Conservation (phyloP, 2,329 filamentous ascomycete species). For the Fragosphaeria purpurea region DNA sequence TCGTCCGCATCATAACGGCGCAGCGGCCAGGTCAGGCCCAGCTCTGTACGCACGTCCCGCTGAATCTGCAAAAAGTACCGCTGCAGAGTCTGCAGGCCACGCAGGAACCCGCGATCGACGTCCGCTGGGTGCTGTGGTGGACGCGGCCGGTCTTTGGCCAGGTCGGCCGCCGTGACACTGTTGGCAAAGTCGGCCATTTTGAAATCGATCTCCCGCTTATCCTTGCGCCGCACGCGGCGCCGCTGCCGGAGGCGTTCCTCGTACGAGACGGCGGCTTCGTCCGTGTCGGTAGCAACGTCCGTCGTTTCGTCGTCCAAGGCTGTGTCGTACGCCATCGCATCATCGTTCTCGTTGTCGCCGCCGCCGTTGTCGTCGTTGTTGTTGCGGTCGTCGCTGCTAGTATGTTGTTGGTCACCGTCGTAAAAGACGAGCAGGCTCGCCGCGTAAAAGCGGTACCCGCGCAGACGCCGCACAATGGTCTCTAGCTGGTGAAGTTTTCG, state of each 20-base stretch:
- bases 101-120: conserved; percentile 80
- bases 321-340: conserved; percentile 38
- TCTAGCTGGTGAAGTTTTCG: conserved; percentile 77
- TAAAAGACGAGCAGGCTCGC: conserved; percentile 93
- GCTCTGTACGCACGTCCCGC: conserved; percentile 55
- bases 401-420: conserved; percentile 61
- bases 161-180: conserved; percentile 81
- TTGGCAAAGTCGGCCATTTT: conserved; percentile 99
- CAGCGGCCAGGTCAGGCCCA: conserved; percentile 29
- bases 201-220: conserved; percentile 64
- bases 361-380: conserved; percentile 26
- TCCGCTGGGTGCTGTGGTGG: conserved; percentile 72
- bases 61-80: conserved; percentile 84
- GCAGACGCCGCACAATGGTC: conserved; percentile 66
- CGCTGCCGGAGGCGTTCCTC: conserved; percentile 16
- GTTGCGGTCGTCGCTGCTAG: not conserved
- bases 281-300: conserved; percentile 47
- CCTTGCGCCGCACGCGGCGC: conserved; percentile 19
- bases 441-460: conserved; percentile 89
- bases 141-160: conserved; percentile 52
- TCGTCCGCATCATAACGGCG: conserved; percentile 5
- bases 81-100: conserved; percentile 67
- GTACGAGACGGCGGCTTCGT: conserved; percentile 27
- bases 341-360: not conserved
- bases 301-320: conserved; percentile 47